Evolutionary conservation across 2,329 filamentous ascomycete species (phyloP), one percentile per base, ranked within the genome.

Genomic region (Fusarium sp.): DNA sequence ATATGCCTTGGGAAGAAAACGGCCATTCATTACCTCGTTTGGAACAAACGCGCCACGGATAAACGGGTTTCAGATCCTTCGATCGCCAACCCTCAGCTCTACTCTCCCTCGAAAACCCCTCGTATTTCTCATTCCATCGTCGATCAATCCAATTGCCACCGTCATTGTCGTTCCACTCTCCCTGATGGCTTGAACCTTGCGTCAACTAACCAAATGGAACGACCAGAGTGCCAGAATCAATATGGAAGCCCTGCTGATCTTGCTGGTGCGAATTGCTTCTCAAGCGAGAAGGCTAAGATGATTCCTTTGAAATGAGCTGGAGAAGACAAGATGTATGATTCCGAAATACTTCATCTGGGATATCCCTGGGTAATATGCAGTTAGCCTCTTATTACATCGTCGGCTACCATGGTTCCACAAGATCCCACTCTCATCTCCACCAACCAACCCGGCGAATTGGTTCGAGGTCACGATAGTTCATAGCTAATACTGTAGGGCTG

Each of bases 361-460:
- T 56, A 39, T 42, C 36, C 58, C 33, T 54, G 56, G 60, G 58
- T 47, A 67, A 67, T 44, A 42, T 61, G 62, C 61, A 57, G 53
- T 66, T 68, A 73, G 67, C 59, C 63, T 73, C 56, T 53, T 70
- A 49, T 50, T 56, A 65, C 71, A 49, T 65, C 29, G 38, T 54
- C 59, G 44, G 57, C 39, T 17, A 46, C 22, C 42, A 44, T 56
- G 59, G 74, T 75, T 61, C 72, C 74, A 75, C 74, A 39, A 46
- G 62, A 71, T 76, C 68, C 72, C 63, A 70, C 68, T 49, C 52
- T 27, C 64, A 44, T 63, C 67, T 73, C 75, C 75, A 76, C 75
- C 44, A 50, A 50, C 47, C 47, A 72, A 65, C 72, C 74, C 72
- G 59, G 50, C 60, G 54, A 65, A 68, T 68, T 64, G 75, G 75